Conservation (phyloP, 495 filamentous ascomycete species). For the Aspergillus haitiensis region DNA sequence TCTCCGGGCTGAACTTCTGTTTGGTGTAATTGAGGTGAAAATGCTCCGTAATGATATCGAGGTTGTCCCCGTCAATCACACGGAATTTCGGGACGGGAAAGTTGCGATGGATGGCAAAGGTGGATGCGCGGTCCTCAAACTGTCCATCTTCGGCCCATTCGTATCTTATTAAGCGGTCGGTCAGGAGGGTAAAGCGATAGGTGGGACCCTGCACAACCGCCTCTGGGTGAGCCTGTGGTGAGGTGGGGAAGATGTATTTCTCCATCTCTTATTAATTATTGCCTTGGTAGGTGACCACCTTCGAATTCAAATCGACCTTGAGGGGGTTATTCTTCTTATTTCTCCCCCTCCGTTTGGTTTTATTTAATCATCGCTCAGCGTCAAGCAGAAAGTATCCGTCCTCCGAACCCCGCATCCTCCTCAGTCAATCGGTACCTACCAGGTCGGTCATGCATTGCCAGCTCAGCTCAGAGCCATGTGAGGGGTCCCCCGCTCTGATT, state of each 20-base stretch:
- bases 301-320: neutral
- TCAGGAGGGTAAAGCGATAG: constrained; percentile 58
- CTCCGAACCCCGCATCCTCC: too few species aligned
- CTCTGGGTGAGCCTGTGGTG: constrained; percentile 45
- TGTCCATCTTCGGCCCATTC: constrained; percentile 56
- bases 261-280: constrained; percentile 30
- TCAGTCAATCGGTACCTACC: too few species aligned
- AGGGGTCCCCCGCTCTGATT: too few species aligned
- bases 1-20: constrained; percentile 44
- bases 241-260: constrained; percentile 46
- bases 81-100: constrained; percentile 50
- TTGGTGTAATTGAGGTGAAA: constrained; percentile 57
- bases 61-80: constrained; percentile 36
- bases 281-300: neutral
- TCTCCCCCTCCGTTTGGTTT: too few species aligned
- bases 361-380: too few species aligned
- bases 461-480: too few species aligned
- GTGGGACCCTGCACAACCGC: constrained; percentile 46
- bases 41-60: constrained; percentile 52
- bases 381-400: too few species aligned
- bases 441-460: too few species aligned
- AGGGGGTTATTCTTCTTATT: neutral
- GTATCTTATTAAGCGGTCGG: constrained; percentile 51
- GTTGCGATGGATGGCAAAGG: constrained; percentile 53
- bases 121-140: constrained; percentile 60